Evolutionary conservation across 1,284 basidiomycete genomes (phyloP).

Genomic region (Rhodotorula mucilaginosa): DNA sequence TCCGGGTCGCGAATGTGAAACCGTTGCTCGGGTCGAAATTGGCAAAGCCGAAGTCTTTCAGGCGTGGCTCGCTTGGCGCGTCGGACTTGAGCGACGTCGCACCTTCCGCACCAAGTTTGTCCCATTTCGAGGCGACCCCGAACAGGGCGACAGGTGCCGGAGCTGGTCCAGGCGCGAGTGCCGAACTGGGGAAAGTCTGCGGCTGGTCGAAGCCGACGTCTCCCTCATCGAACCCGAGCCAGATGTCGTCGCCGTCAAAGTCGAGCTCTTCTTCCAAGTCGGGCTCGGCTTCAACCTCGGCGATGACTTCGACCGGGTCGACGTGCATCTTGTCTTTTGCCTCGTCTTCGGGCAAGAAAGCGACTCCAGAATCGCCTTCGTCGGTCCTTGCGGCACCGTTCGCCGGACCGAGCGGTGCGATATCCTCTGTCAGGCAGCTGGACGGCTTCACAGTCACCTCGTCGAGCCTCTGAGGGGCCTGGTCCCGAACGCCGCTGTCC

Average conservation of each 20-base stretch:
- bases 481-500: not conserved
- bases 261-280: constrained; percentile 14
- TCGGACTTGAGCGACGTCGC: not conserved
- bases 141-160: no score
- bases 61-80: constrained; percentile 4
- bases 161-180: not conserved
- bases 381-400: not conserved
- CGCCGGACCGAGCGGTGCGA: not conserved
- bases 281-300: not conserved
- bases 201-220: constrained; percentile 28
- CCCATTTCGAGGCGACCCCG: no score
- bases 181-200: constrained; percentile 16
- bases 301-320: not conserved
- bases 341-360: constrained; percentile 8
- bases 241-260: constrained; percentile 38
- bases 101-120: not conserved
- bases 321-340: not conserved
- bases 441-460: not conserved
- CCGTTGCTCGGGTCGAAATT: constrained; percentile 6
- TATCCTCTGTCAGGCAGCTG: not conserved
- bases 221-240: constrained; percentile 29
- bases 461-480: not conserved
- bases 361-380: constrained; percentile 22
- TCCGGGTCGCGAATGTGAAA: constrained; percentile 27
- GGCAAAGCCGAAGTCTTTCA: constrained; percentile 18